Evolutionary conservation across 495 filamentous ascomycete species (phyloP).

Genomic region (Tuber melanosporum): DNA sequence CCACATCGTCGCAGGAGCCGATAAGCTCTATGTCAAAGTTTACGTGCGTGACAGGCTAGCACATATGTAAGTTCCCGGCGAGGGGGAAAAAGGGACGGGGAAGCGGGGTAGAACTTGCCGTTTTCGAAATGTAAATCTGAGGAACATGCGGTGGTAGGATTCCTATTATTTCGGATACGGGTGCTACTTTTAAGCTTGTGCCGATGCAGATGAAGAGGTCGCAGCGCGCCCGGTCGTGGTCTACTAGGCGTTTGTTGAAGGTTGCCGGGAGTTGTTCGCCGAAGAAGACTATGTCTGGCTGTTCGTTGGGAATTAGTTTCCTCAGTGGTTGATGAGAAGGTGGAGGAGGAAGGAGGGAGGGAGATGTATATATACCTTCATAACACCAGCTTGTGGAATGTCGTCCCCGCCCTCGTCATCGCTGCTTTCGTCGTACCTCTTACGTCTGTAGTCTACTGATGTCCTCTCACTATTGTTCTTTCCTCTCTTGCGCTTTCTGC

Average conservation of each 20-base stretch:
- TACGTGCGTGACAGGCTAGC: constrained; percentile 70
- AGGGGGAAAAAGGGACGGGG: background rate
- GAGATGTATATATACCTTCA: constrained; percentile 57
- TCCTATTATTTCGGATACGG: constrained; percentile 83
- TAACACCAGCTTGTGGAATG: constrained; percentile 69
- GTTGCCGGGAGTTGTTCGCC: constrained; percentile 78
- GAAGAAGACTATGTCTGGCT: constrained; percentile 96
- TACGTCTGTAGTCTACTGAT: constrained; percentile 46
- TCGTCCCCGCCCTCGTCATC: constrained; percentile 66
- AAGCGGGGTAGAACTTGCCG: constrained; percentile 47
- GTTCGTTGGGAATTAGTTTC: background rate
- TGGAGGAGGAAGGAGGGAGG: background rate
- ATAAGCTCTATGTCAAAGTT: constrained; percentile 93
- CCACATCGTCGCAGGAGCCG: constrained; percentile 87
- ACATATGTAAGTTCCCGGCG: constrained; percentile 4
- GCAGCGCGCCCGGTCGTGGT: constrained; percentile 69
- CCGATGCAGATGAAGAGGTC: constrained; percentile 97
- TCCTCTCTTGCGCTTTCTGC: constrained; percentile 71
- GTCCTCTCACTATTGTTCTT: constrained; percentile 51
- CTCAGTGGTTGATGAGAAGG: constrained; percentile 9
- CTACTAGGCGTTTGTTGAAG: constrained; percentile 72
- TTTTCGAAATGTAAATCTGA: constrained; percentile 88
- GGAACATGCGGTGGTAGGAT: constrained; percentile 71
- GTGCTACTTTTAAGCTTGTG: constrained; percentile 91
- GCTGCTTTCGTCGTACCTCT: constrained; percentile 48